Conservation (phyloP, 2,329 filamentous ascomycete species). For the Trichoderma afroharzianum region DNA sequence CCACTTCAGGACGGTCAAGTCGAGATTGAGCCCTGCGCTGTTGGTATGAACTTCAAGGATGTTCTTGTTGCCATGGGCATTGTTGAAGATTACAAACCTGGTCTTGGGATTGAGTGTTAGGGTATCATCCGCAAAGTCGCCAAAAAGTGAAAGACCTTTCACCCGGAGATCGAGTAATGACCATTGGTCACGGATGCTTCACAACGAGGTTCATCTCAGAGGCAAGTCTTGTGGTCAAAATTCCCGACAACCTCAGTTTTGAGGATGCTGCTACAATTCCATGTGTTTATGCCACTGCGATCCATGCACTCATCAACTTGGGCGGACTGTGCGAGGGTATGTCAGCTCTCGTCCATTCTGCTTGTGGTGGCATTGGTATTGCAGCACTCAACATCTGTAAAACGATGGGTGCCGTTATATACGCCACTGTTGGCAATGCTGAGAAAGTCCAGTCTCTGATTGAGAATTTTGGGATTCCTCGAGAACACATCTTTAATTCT, state of each 20-base stretch:
- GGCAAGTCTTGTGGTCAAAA: constrained; percentile 18
- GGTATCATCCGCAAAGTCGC: constrained; percentile 23
- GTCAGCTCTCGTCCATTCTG: constrained; percentile 11
- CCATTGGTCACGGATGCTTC: not conserved
- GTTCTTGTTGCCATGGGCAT: constrained; percentile 16
- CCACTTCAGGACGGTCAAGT: not conserved
- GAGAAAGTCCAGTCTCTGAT: constrained; percentile 35
- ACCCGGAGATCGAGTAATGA: constrained; percentile 34
- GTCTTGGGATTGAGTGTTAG: constrained; percentile 30
- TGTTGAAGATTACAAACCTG: constrained; percentile 9
- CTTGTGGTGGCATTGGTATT: constrained; percentile 15
- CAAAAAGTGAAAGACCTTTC: constrained; percentile 21
- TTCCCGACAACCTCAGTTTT: constrained; percentile 30
- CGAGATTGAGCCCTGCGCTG: not conserved
- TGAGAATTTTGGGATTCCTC: constrained; percentile 29
- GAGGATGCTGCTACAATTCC: constrained; percentile 30
- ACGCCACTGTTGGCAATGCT: constrained; percentile 32
- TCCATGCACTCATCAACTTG: constrained; percentile 22
- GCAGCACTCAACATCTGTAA: constrained; percentile 2
- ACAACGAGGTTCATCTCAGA: not conserved
- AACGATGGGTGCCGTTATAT: constrained; percentile 25
- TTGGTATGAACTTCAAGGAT: constrained; percentile 20
- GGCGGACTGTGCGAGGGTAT: constrained; percentile 22
- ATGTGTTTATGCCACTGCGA: constrained; percentile 30
- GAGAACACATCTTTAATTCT: constrained; percentile 33